A percentile compares a stretch with the other conserved stretches of the same genome.
phyloP scores from a whole-genome alignment of 2,329 filamentous ascomycete genomes.

The Cercospora beticola region DNA sequence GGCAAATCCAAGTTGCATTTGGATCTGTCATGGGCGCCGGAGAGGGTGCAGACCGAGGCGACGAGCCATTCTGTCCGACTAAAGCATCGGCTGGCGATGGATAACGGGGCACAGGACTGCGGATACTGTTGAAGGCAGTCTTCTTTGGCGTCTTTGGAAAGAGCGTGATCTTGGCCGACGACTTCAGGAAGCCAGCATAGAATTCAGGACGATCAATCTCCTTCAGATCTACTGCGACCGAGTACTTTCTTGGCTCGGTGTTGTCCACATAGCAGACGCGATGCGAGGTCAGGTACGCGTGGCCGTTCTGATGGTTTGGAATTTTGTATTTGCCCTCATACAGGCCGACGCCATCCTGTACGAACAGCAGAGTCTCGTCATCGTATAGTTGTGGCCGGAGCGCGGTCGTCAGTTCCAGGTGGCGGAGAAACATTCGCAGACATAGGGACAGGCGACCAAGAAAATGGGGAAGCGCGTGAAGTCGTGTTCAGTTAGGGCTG shows the following conservation, averaged over 20 bases:
- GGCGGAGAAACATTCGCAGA: conserved; percentile 87
- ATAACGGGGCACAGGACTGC: conserved; percentile 51
- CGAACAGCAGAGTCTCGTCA: conserved; percentile 92
- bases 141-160: conserved; percentile 75
- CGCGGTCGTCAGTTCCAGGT: conserved; percentile 92
- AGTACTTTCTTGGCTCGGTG: conserved; percentile 78
- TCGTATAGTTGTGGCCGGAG: conserved; percentile 87
- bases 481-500: not conserved
- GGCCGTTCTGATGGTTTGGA: conserved; percentile 87
- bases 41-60: conserved; percentile 49
- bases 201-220: conserved; percentile 89
- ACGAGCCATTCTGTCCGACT: conserved; percentile 50
- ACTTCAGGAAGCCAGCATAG: conserved; percentile 91
- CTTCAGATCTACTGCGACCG: conserved; percentile 81
- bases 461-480: not conserved
- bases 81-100: conserved; percentile 43
- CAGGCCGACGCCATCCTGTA: conserved; percentile 94
- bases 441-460: conserved; percentile 23
- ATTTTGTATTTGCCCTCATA: conserved; percentile 99
- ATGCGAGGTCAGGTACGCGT: conserved; percentile 94
- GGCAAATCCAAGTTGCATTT: conserved; percentile 87
- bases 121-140: conserved; percentile 54
- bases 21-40: conserved; percentile 48
- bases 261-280: conserved; percentile 94
- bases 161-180: conserved; percentile 88